Evolutionary conservation across 2,329 filamentous ascomycete species (phyloP).

Genomic region (Clonostachys solani): DNA sequence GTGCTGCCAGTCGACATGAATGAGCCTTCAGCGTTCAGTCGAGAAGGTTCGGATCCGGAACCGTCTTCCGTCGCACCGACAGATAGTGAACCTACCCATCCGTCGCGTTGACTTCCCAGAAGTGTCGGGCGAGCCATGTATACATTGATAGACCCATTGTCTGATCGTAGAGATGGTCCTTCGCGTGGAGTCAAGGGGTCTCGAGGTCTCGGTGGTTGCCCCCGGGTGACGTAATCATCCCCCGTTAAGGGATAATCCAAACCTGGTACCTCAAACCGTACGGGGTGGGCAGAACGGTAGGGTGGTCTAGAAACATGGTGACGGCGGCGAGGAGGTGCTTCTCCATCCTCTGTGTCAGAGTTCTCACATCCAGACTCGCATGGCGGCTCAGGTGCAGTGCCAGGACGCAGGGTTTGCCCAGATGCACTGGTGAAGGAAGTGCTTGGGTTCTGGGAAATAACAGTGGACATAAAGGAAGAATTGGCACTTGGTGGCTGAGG

Average conservation of each 20-base stretch:
- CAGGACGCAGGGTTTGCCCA: background rate
- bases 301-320: slow-evolving; percentile 1
- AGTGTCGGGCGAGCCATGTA: too few species aligned
- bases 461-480: slow-evolving; percentile 74
- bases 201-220: too few species aligned
- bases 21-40: slow-evolving; percentile 3
- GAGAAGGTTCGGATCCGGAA: background rate
- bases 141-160: too few species aligned
- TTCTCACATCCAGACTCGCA: slow-evolving; percentile 51
- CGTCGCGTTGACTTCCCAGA: background rate
- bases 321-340: slow-evolving; percentile 24
- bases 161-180: too few species aligned
- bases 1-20: slow-evolving; percentile 7
- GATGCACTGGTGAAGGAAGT: slow-evolving; percentile 36
- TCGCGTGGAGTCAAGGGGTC: too few species aligned
- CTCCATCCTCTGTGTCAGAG: slow-evolving; percentile 50
- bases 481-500: slow-evolving; percentile 74
- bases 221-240: too few species aligned
- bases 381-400: slow-evolving; percentile 29
- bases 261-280: too few species aligned
- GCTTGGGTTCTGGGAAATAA: slow-evolving; percentile 33
- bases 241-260: too few species aligned
- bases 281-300: background rate
- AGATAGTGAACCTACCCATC: background rate
- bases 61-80: background rate